phyloP scores from a whole-genome alignment of 768 basidiomycete genomes.

The Chalciporus chontae region DNA sequence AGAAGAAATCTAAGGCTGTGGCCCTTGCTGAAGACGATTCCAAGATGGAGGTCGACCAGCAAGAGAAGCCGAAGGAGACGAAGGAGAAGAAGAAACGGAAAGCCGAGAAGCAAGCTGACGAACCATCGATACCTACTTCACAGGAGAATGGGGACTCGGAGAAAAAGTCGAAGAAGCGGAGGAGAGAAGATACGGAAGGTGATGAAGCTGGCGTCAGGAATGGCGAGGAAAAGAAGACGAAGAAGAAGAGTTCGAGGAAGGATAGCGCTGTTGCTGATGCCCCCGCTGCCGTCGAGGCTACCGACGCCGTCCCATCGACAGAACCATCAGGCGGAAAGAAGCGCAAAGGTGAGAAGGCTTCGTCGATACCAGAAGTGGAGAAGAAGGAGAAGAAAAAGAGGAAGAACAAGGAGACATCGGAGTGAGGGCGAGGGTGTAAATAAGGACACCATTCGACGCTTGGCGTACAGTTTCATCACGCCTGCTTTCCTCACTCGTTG shows the following conservation, averaged over 20 bases:
- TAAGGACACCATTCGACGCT: neutral
- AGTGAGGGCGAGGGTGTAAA: constrained; percentile 6
- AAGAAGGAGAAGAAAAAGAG: constrained; percentile 33
- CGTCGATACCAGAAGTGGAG: constrained; percentile 15
- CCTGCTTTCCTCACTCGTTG: too few species aligned
- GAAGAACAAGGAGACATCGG: constrained; percentile 13
- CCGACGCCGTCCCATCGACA: constrained; percentile 8
- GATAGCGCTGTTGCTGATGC: constrained; percentile 7
- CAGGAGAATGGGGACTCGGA: constrained; percentile 7
- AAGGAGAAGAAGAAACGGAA: constrained; percentile 20
- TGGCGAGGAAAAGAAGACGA: constrained; percentile 23
- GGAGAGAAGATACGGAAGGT: constrained; percentile 17
- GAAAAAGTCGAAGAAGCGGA: constrained; percentile 35
- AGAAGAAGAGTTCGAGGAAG: constrained; percentile 22
- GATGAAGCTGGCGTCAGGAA: constrained; percentile 6
- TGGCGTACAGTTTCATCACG: too few species aligned
- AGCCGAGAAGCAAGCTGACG: constrained; percentile 16
- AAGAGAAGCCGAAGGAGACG: constrained; percentile 7
- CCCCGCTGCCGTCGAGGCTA: constrained; percentile 7
- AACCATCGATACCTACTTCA: constrained; percentile 9
- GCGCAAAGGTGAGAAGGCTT: constrained; percentile 13
- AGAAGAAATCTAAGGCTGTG: constrained; percentile 1
- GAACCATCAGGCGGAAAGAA: constrained; percentile 23
- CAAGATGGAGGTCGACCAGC: neutral
- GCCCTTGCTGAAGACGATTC: neutral